These are phyloP conservation scores for Aspergillus tamarii DNA, from an alignment of 2,329 filamentous ascomycete species.

Conservation along the genomic window DNA sequence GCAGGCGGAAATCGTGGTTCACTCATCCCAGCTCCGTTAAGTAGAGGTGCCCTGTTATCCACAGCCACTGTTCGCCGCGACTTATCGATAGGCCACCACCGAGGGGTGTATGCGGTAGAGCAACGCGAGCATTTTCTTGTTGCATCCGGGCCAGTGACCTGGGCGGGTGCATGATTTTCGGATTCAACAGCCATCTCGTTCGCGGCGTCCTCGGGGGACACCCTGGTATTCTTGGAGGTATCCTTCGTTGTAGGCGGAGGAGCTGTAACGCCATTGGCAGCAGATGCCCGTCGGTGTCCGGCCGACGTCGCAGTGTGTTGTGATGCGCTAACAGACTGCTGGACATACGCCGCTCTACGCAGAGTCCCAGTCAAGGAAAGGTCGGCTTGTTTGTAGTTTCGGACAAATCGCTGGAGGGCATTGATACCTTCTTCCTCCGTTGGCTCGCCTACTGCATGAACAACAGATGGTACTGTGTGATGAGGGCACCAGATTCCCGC, in stretches of 20 bases:
- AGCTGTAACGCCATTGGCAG: conserved; percentile 46
- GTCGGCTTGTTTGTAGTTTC: conserved; percentile 93
- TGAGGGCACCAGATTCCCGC: conserved; percentile 91
- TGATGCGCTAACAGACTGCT: conserved; percentile 42
- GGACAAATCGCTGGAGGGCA: conserved; percentile 82
- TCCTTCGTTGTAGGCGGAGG: conserved; percentile 28
- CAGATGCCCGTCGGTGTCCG: conserved; percentile 60
- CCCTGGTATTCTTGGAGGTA: conserved; percentile 22
- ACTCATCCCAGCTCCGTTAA: conserved; percentile 36
- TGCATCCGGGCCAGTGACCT: conserved; percentile 21
- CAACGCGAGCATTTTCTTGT: conserved; percentile 45
- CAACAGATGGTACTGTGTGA: conserved; percentile 72
- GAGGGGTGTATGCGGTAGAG: conserved; percentile 44
- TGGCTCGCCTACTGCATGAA: conserved; percentile 79
- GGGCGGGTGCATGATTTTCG: conserved; percentile 24
- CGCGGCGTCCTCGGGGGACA: conserved; percentile 24
- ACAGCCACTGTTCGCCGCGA: conserved; percentile 55
- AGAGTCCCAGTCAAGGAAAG: conserved; percentile 87
- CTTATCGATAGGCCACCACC: conserved; percentile 66
- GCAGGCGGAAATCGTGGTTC: conserved; percentile 20
- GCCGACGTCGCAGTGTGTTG: conserved; percentile 32
- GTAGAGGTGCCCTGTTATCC: conserved; percentile 47
- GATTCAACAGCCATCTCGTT: conserved; percentile 39
- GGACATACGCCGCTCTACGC: conserved; percentile 78
- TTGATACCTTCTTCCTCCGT: conserved; percentile 73